Percentiles rank a stretch among this genome's conserved stretches.
Evolutionary conservation across 192 early-diverging fungal species (phyloP).

Genomic region (Kickxella alabastrina): DNA sequence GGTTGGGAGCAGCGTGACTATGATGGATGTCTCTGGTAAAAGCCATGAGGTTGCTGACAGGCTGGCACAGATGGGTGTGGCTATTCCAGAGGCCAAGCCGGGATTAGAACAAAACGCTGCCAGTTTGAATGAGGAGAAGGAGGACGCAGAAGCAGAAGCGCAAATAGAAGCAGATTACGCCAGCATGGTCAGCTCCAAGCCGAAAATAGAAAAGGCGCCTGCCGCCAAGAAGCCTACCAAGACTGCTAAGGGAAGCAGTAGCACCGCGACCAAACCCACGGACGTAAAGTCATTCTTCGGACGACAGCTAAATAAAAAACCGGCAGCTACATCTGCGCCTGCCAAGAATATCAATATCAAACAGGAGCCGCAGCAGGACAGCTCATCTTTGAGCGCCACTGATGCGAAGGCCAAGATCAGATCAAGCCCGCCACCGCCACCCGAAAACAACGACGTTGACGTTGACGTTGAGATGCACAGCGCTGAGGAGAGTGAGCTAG

Average conservation of each 20-base stretch:
- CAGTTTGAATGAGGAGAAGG: no score
- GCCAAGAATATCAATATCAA: background rate
- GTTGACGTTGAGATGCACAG: constrained; percentile 29
- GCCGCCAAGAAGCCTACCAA: background rate
- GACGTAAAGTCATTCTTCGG: constrained; percentile 43
- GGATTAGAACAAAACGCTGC: no score
- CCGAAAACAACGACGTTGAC: constrained; percentile 11
- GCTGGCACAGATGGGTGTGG: no score
- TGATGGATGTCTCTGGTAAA: no score
- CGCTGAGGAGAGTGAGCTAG: constrained; percentile 5
- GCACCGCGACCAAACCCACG: no score
- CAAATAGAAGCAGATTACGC: background rate
- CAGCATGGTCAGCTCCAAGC: background rate
- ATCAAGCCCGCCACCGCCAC: background rate
- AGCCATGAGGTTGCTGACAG: no score
- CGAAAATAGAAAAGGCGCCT: background rate
- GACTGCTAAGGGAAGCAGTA: background rate
- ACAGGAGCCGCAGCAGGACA: no score
- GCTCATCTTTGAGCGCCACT: no score
- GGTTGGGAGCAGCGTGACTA: constrained; percentile 24
- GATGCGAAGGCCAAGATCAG: no score
- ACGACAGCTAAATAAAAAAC: constrained; percentile 5
- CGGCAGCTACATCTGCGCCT: background rate
- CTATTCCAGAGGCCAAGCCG: no score
- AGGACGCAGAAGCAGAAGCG: background rate